These are phyloP conservation scores for Ogataea salicorniae DNA, from an alignment of 805 yeast genomes.

Conservation along the genomic window DNA sequence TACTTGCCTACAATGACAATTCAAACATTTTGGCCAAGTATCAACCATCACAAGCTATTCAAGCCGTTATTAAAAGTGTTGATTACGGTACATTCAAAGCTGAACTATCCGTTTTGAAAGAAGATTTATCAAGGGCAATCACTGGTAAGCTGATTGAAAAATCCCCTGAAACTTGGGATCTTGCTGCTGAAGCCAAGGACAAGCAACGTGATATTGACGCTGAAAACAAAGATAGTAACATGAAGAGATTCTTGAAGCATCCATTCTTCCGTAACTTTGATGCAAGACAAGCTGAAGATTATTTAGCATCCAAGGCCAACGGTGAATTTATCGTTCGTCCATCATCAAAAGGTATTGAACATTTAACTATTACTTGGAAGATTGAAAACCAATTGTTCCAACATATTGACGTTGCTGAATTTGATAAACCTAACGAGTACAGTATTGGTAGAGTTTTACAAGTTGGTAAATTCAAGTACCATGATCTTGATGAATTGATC, in stretches of 20 bases:
- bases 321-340: constrained; percentile 96
- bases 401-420: constrained; percentile 82
- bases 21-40: constrained; percentile 35
- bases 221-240: constrained; percentile 61
- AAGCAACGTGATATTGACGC: constrained; percentile 49
- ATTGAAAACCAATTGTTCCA: constrained; percentile 87
- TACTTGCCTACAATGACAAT: constrained; percentile 44
- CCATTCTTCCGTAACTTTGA: constrained; percentile 83
- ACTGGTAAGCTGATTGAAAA: constrained; percentile 37
- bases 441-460: constrained; percentile 52
- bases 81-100: constrained; percentile 74
- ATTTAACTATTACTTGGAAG: constrained; percentile 93
- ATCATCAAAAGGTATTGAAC: constrained; percentile 83
- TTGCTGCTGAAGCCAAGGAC: constrained; percentile 67
- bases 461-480: constrained; percentile 64
- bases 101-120: constrained; percentile 62
- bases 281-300: constrained; percentile 87
- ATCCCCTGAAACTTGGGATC: constrained; percentile 74
- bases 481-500: constrained; percentile 90
- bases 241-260: constrained; percentile 80
- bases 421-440: constrained; percentile 58
- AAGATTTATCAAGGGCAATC: constrained; percentile 54
- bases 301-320: constrained; percentile 77
- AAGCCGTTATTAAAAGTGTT: constrained; percentile 68
- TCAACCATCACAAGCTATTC: constrained; percentile 74